Evolutionary conservation across 106 monocot genomes (phyloP).

Genomic region (Acorus calamus): DNA sequence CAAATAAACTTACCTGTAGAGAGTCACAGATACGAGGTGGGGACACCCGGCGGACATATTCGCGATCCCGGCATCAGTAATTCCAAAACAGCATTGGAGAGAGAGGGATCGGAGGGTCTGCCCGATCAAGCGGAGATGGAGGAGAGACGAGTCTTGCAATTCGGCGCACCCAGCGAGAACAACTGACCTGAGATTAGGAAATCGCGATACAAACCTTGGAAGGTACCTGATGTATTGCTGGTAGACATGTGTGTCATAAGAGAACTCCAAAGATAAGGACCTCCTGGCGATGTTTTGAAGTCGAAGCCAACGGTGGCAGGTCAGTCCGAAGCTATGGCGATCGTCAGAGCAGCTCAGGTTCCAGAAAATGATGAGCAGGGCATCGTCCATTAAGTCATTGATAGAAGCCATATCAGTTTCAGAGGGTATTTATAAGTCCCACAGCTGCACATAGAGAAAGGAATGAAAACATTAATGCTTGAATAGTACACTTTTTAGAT

Average conservation of each 20-base stretch:
- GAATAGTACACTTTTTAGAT: too few relatives aligned
- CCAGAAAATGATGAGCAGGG: slow-evolving; percentile 35
- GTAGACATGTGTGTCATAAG: slow-evolving; percentile 25
- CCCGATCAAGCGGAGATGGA: slow-evolving; percentile 19
- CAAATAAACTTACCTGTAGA: slow-evolving; percentile 14
- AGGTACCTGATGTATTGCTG: slow-evolving; percentile 27
- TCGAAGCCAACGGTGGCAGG: slow-evolving; percentile 47
- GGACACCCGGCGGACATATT: slow-evolving; percentile 34
- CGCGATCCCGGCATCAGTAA: slow-evolving; percentile 46
- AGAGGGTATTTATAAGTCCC: too few relatives aligned
- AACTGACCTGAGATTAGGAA: slow-evolving; percentile 37
- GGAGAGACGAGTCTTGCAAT: slow-evolving; percentile 47
- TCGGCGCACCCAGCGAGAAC: slow-evolving; percentile 49
- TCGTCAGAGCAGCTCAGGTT: slow-evolving; percentile 32
- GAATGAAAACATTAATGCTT: too few relatives aligned
- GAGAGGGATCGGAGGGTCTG: slow-evolving; percentile 41
- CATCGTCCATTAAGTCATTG: slow-evolving; percentile 36
- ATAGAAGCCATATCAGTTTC: neutral
- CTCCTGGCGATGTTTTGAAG: slow-evolving; percentile 47
- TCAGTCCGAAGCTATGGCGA: slow-evolving; percentile 65
- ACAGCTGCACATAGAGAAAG: too few relatives aligned
- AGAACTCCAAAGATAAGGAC: slow-evolving; percentile 50
- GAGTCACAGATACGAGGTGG: slow-evolving; percentile 42
- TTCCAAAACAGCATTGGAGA: slow-evolving; percentile 51
- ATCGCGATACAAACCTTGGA: slow-evolving; percentile 39